Evolutionary conservation across 2,329 filamentous ascomycete species (phyloP).

Genomic region (Dactylellina drechsleri): DNA sequence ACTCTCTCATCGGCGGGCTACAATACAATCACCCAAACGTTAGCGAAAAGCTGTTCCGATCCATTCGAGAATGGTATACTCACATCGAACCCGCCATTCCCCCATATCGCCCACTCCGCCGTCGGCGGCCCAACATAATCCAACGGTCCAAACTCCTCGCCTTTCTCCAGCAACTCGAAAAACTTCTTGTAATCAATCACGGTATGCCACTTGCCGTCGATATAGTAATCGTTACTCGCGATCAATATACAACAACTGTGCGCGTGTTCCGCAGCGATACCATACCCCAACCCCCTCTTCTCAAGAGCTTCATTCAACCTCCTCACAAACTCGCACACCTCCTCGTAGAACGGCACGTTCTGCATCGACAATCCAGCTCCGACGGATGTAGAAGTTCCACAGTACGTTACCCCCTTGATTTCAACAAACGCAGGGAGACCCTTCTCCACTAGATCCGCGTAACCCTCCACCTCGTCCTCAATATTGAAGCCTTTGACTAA

Average conservation of each 20-base stretch:
- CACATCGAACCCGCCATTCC: slow-evolving; percentile 86
- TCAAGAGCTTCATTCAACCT: slow-evolving; percentile 76
- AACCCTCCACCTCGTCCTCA: slow-evolving; percentile 89
- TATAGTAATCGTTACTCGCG: slow-evolving; percentile 79
- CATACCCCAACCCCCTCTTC: slow-evolving; percentile 79
- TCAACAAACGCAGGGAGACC: slow-evolving; percentile 92
- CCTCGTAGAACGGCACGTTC: slow-evolving; percentile 95
- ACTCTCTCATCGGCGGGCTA: slow-evolving; percentile 82
- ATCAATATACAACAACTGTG: slow-evolving; percentile 93
- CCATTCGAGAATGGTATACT: slow-evolving; percentile 6
- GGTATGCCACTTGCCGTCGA: slow-evolving; percentile 85
- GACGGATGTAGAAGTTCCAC: slow-evolving; percentile 85
- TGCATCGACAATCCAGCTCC: slow-evolving; percentile 93
- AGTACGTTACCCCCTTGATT: slow-evolving; percentile 96
- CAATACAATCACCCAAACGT: background rate
- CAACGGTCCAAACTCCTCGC: slow-evolving; percentile 81
- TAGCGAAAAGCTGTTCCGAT: background rate
- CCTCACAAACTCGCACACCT: slow-evolving; percentile 83
- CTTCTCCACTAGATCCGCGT: slow-evolving; percentile 85
- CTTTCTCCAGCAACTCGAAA: slow-evolving; percentile 82
- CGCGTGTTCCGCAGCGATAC: slow-evolving; percentile 92
- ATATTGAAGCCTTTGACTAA: slow-evolving; percentile 98
- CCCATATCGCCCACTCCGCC: slow-evolving; percentile 94
- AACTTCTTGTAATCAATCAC: slow-evolving; percentile 89
- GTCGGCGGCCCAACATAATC: slow-evolving; percentile 89